A percentile compares a stretch with the other conserved stretches of the same genome.
Conservation (phyloP, 2,329 filamentous ascomycete genomes). For the Ophiostoma perfectum region DNA sequence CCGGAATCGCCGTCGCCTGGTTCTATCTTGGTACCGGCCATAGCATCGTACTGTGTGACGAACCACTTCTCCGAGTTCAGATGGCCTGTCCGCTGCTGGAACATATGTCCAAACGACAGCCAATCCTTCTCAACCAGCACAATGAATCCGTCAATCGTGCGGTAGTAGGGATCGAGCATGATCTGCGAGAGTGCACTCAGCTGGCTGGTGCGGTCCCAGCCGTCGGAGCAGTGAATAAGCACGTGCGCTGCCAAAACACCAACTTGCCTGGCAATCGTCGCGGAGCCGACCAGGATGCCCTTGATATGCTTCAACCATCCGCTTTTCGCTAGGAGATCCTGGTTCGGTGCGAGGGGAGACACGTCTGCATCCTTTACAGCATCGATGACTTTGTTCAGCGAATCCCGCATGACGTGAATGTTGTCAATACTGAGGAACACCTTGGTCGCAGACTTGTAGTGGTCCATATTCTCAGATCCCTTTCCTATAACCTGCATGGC, state of each 20-base stretch:
- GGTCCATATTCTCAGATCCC: constrained; percentile 96
- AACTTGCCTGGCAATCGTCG: constrained; percentile 78
- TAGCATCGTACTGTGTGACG: constrained; percentile 72
- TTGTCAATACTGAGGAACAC: constrained; percentile 95
- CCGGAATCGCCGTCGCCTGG: constrained; percentile 55
- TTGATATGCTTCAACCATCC: constrained; percentile 88
- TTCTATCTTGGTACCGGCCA: constrained; percentile 57
- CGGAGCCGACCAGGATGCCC: constrained; percentile 75
- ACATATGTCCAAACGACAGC: constrained; percentile 97
- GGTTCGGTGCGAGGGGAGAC: constrained; percentile 72
- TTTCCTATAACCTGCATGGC: constrained; percentile 90
- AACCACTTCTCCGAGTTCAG: constrained; percentile 95
- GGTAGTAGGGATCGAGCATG: constrained; percentile 91
- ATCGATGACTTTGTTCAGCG: constrained; percentile 79
- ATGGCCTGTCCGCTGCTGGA: constrained; percentile 83
- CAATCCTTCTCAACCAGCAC: constrained; percentile 95
- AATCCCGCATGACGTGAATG: constrained; percentile 95
- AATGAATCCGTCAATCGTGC: constrained; percentile 91
- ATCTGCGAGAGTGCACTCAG: constrained; percentile 86
- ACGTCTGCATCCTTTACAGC: constrained; percentile 90
- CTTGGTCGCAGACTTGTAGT: constrained; percentile 88
- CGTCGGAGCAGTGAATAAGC: constrained; percentile 94
- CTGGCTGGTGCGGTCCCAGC: constrained; percentile 96
- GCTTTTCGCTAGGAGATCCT: constrained; percentile 74
- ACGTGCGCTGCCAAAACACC: constrained; percentile 92